These are phyloP conservation scores for Phalaenopsis hybrid DNA, from an alignment of 116 monocot species.

Conservation along the genomic window DNA sequence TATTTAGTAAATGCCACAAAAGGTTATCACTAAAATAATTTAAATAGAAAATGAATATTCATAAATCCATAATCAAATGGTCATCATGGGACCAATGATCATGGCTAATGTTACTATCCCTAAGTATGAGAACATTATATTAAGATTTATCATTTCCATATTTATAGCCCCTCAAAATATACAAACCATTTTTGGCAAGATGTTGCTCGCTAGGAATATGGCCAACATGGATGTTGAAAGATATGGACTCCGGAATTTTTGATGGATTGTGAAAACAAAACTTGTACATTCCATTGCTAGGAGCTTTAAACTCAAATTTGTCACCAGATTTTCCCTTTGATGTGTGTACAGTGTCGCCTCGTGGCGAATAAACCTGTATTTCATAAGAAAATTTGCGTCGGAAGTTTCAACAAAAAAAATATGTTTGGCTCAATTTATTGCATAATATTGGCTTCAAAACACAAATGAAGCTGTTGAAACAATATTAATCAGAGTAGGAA, in stretches of 20 bases:
- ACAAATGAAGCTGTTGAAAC: too few species aligned
- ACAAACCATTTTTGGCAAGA: slow-evolving; percentile 85
- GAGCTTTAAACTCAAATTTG: slow-evolving; percentile 86
- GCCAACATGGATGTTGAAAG: slow-evolving; percentile 92
- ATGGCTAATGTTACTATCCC: neutral
- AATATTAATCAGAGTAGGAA: neutral
- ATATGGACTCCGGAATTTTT: slow-evolving; percentile 66
- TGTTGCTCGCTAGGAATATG: slow-evolving; percentile 91
- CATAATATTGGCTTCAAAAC: neutral
- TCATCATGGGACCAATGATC: neutral
- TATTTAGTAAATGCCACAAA: neutral
- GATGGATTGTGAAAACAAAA: slow-evolving; percentile 87
- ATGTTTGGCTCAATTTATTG: neutral
- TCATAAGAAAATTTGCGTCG: neutral
- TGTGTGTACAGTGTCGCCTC: slow-evolving; percentile 45
- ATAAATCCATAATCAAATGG: neutral
- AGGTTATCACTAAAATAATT: too few species aligned
- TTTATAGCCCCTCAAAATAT: neutral
- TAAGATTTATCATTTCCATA: neutral
- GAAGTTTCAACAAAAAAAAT: neutral
- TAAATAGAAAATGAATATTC: too few species aligned
- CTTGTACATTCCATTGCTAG: slow-evolving; percentile 83
- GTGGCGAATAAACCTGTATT: slow-evolving; percentile 80
- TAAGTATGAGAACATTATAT: neutral
- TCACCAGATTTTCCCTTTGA: slow-evolving; percentile 76